Conservation (phyloP, 441 rosid genomes). For the Dalechampia spathulata region DNA sequence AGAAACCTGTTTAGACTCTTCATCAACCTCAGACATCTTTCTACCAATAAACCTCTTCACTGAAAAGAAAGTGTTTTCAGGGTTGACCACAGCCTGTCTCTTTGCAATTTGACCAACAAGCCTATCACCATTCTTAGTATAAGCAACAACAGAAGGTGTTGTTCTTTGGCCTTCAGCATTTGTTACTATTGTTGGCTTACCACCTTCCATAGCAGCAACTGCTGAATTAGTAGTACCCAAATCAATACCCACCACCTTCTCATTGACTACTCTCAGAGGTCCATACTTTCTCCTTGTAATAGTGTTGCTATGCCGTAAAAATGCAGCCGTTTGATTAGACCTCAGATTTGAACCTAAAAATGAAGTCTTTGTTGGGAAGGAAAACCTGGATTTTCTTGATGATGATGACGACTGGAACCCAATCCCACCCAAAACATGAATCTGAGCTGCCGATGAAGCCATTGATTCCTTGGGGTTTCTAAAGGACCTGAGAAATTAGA, state of each 20-base stretch:
- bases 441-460: slow-evolving; percentile 63
- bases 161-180: slow-evolving; percentile 95
- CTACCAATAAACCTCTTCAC: slow-evolving; percentile 98
- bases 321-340: slow-evolving; percentile 26
- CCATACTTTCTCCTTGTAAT: slow-evolving; percentile 28
- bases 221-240: slow-evolving; percentile 79
- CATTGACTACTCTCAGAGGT: slow-evolving; percentile 50
- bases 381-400: slow-evolving; percentile 21
- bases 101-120: slow-evolving; percentile 95
- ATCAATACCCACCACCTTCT: slow-evolving; percentile 74
- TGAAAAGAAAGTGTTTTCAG: slow-evolving; percentile 85
- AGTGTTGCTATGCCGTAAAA: slow-evolving; percentile 24
- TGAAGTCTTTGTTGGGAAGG: slow-evolving; percentile 26
- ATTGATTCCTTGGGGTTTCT: no score
- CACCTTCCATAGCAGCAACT: slow-evolving; percentile 97
- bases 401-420: slow-evolving; percentile 29
- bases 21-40: slow-evolving; percentile 88
- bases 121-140: slow-evolving; percentile 76
- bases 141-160: slow-evolving; percentile 89
- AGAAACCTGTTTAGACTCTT: slow-evolving; percentile 88
- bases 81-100: slow-evolving; percentile 89
- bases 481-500: no score
- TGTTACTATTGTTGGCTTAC: slow-evolving; percentile 87
- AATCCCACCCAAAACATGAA: slow-evolving; percentile 41
- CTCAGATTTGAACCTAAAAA: slow-evolving; percentile 50